These are phyloP conservation scores for Russula earlei DNA, from an alignment of 768 basidiomycete species.

Conservation along the genomic window DNA sequence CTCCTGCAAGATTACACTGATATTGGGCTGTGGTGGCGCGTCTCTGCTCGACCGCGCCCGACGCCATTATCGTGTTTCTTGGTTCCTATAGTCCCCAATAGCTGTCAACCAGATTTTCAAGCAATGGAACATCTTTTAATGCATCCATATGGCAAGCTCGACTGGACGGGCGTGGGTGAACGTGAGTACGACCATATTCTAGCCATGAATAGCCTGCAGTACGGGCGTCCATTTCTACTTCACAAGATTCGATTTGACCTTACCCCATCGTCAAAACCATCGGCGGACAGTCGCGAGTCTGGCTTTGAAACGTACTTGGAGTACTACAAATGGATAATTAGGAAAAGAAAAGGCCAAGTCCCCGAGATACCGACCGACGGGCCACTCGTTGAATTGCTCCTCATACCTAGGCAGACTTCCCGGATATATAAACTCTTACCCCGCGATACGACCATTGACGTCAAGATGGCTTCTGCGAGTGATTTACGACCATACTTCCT, in stretches of 20 bases:
- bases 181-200: conserved; percentile 41
- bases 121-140: conserved; percentile 42
- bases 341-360: conserved; percentile 36
- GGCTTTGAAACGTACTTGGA: conserved; percentile 45
- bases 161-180: conserved; percentile 49
- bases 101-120: conserved; percentile 44
- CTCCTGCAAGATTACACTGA: conserved; percentile 60
- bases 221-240: conserved; percentile 48
- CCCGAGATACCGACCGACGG: conserved; percentile 45
- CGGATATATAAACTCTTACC: conserved; percentile 31
- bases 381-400: conserved; percentile 48
- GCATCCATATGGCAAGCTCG: conserved; percentile 39
- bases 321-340: conserved; percentile 43
- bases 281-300: conserved; percentile 40
- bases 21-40: conserved; percentile 49
- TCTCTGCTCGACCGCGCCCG: conserved; percentile 47
- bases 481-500: conserved; percentile 25
- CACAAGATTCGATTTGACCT: conserved; percentile 54
- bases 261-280: conserved; percentile 51
- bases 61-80: conserved; percentile 51
- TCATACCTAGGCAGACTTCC: conserved; percentile 34
- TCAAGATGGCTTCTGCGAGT: background rate
- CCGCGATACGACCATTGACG: conserved; percentile 13
- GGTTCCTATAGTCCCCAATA: conserved; percentile 46
- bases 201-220: conserved; percentile 45